These are phyloP conservation scores for Elongisporangium prolatum DNA, from an alignment of 352 stramenopile genomes.

Conservation along the genomic window DNA sequence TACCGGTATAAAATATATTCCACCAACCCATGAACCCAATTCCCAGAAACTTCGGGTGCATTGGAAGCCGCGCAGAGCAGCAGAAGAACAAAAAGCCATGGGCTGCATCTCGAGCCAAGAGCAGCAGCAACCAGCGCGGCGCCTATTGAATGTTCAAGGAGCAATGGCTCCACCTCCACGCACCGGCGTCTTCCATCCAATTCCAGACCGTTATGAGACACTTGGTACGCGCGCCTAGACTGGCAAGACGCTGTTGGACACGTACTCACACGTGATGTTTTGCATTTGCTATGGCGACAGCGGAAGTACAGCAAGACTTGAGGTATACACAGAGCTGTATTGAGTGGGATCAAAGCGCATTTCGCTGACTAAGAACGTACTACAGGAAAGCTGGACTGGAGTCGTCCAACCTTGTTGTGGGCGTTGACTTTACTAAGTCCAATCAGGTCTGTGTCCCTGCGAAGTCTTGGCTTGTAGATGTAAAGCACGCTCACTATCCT, in stretches of 20 bases:
- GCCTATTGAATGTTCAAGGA: conserved; percentile 5
- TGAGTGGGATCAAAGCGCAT: background rate
- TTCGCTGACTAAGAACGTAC: background rate
- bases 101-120: conserved; percentile 18
- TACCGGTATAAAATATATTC: background rate
- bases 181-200: conserved; percentile 21
- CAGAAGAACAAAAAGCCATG: conserved; percentile 5
- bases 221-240: conserved; percentile 21
- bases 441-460: conserved; percentile 15
- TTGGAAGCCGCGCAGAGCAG: background rate
- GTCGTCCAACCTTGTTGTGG: conserved; percentile 62
- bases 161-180: background rate
- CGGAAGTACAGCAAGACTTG: conserved; percentile 41
- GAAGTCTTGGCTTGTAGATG: background rate
- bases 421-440: conserved; percentile 48
- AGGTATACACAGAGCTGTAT: conserved; percentile 5
- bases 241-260: background rate
- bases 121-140: background rate
- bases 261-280: background rate
- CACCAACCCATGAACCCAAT: background rate
- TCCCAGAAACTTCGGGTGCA: background rate
- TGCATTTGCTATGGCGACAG: conserved; percentile 17
- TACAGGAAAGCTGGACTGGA: conserved; percentile 49
- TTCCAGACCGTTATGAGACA: conserved; percentile 58
- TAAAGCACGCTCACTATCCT: too few relatives aligned